Evolutionary conservation across 805 yeast species (phyloP).

Genomic region (Spencermartinsiella europaea): DNA sequence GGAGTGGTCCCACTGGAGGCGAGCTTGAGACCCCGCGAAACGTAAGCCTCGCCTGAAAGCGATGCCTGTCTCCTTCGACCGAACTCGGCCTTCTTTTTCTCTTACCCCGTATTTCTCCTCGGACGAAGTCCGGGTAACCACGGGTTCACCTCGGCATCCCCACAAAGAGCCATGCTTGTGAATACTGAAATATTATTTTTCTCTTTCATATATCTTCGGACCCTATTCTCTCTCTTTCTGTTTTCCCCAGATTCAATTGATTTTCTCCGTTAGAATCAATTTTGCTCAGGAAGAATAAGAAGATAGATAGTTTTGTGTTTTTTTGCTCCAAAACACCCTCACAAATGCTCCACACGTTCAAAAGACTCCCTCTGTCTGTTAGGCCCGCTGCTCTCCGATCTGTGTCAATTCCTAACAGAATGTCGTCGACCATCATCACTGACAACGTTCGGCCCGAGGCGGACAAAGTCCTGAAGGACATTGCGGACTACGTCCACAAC

Average conservation of each 20-base stretch:
- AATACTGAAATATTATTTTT: too few species aligned
- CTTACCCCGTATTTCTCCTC: too few species aligned
- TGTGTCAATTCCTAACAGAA: conserved; percentile 7
- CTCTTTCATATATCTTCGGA: too few species aligned
- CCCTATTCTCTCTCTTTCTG: not conserved
- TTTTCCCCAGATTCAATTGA: not conserved
- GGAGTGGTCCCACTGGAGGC: too few species aligned
- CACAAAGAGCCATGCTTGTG: not conserved
- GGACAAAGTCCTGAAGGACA: conserved; percentile 45
- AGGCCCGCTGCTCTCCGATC: not conserved
- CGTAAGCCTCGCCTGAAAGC: too few species aligned
- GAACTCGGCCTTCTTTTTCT: too few species aligned
- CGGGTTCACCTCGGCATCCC: not conserved
- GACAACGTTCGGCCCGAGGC: conserved; percentile 50
- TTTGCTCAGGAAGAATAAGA: too few species aligned
- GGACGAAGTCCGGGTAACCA: not conserved
- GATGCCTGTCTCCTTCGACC: too few species aligned
- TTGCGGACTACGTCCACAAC: conserved; percentile 47
- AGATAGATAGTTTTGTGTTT: too few species aligned
- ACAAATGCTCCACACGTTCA: not conserved
- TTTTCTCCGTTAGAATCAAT: too few species aligned
- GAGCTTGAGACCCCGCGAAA: too few species aligned
- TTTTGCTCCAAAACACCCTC: too few species aligned
- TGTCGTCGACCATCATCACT: conserved; percentile 23
- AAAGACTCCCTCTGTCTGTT: not conserved